Evolutionary conservation across 805 yeast species (phyloP).

Genomic region (Pichia exigua): DNA sequence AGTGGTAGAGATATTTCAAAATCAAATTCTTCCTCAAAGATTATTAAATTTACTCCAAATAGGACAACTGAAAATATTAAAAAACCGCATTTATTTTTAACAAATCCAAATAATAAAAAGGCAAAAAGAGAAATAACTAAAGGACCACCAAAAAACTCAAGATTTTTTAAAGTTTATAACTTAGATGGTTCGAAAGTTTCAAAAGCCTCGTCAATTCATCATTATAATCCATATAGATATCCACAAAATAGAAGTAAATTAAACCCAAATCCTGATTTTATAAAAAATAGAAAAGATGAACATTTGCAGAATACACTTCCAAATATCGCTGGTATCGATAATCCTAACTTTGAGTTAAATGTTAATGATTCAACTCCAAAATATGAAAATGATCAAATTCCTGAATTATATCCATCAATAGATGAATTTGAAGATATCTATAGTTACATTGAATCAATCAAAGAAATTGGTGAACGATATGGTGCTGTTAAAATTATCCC

Average conservation of each 20-base stretch:
- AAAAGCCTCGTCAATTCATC: constrained; percentile 20
- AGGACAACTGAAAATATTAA: constrained; percentile 5
- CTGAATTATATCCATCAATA: constrained; percentile 47
- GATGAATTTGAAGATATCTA: constrained; percentile 60
- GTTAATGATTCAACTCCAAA: not conserved
- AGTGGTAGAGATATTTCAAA: not conserved
- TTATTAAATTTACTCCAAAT: constrained; percentile 8
- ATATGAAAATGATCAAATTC: constrained; percentile 29
- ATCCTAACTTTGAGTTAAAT: not conserved
- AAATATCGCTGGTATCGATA: not conserved
- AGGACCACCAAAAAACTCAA: constrained; percentile 25
- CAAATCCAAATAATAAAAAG: constrained; percentile 5
- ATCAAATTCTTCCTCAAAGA: not conserved
- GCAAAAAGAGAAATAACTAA: constrained; percentile 3
- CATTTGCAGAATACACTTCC: not conserved
- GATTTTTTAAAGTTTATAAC: constrained; percentile 20
- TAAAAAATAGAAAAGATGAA: constrained; percentile 13
- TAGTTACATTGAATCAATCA: constrained; percentile 47
- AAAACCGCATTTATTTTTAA: constrained; percentile 1
- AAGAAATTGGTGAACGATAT: constrained; percentile 43
- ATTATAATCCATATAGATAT: constrained; percentile 37
- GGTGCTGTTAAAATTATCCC: constrained; percentile 77
- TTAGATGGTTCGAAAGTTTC: constrained; percentile 9
- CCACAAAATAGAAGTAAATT: constrained; percentile 40
- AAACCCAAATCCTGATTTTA: constrained; percentile 35